Conservation (phyloP, 257 asterid species). For the Nicotiana benthamiana region DNA sequence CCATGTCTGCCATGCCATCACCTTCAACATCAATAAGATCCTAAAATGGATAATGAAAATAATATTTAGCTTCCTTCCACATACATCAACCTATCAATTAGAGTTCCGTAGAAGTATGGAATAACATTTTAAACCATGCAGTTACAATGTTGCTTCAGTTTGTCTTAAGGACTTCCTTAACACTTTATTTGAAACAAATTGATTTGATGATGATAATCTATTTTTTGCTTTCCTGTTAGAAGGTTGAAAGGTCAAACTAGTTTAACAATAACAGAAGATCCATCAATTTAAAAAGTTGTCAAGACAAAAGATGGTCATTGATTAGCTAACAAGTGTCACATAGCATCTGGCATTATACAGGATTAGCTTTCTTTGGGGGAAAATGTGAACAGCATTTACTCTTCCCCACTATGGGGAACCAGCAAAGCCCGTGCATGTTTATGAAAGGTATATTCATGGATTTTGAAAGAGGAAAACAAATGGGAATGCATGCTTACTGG, state of each 20-base stretch:
- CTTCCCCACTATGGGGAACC: background rate
- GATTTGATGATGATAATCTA: background rate
- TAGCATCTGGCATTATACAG: background rate
- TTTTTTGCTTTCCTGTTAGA: background rate
- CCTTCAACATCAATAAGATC: slow-evolving; percentile 98
- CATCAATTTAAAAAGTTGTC: background rate
- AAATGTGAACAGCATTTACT: background rate
- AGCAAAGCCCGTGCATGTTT: background rate
- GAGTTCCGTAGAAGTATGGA: slow-evolving; percentile 1
- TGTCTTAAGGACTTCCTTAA: background rate
- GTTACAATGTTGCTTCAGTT: background rate
- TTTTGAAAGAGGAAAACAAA: background rate
- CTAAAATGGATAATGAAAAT: slow-evolving; percentile 31
- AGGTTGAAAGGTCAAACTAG: background rate
- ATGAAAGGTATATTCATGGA: background rate
- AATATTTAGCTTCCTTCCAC: background rate
- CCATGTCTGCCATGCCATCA: slow-evolving; percentile 99
- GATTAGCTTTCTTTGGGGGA: background rate
- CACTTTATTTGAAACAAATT: background rate
- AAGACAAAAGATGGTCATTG: background rate
- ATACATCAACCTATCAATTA: background rate
- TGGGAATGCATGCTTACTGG: slow-evolving; percentile 51
- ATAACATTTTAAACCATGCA: slow-evolving; percentile 1
- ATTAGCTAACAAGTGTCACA: background rate
- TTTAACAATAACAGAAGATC: background rate